Evolutionary conservation across 345 rosid species (phyloP), one percentile per base, ranked within the genome.

Genomic region (Sonneratia caseolaris): DNA sequence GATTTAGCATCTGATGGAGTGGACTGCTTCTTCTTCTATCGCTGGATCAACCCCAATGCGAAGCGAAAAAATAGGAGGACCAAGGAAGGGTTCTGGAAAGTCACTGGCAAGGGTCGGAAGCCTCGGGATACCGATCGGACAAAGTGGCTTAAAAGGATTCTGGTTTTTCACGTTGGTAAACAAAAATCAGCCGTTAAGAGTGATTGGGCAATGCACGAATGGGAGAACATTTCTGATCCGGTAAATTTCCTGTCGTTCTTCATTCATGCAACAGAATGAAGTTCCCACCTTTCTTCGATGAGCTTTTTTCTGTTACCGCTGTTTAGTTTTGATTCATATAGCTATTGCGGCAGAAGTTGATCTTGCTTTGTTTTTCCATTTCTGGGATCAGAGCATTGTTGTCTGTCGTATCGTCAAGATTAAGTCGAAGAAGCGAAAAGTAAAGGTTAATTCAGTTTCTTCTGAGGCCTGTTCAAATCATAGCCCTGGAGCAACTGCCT

Each of bases 21-120:
- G 18, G 48, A 38, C 8, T 68, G 70, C 37, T 68, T 43, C 56
- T 68, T 68, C 70, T 68, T 2, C 37, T 32, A 22, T 68, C 66
- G 66, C 38, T 18, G 18, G 38, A 24, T 1, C 14, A 40, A 67
- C 4, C 27, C 32, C n/a, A 43, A 4, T 7, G 10, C 55, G 21
- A 45, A 68, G 37, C 37, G 56, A 22, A 10, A 0, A 0, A 43
- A 68, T 68, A 68, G 70, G 48, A 68, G 9, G 55, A 68, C 70
- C 37, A 27, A 62, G 37, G 66, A 24, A 12, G 66, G 66, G 37
- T 62, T 9, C 56, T 48, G 37, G 55, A 24, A n/a, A 8, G 56
- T 12, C 36, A 45, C 56, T n/a, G 70, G 70, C 18, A 7, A 5
- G 56, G 55, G 32, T 21, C 55, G 19, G 66, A 62, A 62, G 19